Base-by-base conservation (phyloP, 2,329 filamentous ascomycete genomes). In the Arthrobotrys iridis region DNA sequence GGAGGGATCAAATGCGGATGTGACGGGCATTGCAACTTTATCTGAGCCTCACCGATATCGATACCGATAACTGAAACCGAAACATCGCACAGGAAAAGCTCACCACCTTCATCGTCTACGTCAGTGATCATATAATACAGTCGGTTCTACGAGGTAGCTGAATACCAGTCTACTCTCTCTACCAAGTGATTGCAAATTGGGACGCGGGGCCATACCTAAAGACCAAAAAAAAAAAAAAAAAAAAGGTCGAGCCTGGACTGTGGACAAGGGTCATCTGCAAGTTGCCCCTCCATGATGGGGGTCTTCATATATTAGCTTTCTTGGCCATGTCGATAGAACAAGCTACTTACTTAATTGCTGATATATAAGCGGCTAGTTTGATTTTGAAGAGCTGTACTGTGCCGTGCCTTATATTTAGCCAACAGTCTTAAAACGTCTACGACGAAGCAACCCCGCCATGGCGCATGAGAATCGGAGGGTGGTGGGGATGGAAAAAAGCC, bases 201-300 rank as follows among this genome's bases (percentile, higher is more conserved):
- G 15, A 28, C 43, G 66, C 66, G 66, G 66, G 66, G 57, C 63
- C 18, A 55, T 24, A 30, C 26, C 60, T n/a, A n/a, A n/a, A 52
- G 26, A 55, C 28, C 66, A 43, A 20, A 35, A 4, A 24, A 24
- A 33, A 18, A 45, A 30, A n/a, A 4, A 24, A 52, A 26, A 52
- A n/a, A n/a, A n/a, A n/a, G n/a, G 4, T 33, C n/a, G 35, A 18
- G 48, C 63, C 52, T n/a, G n/a, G n/a, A n/a, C n/a, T n/a, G 41
- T 41, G 11, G 59, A 46, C 68, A 55, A 30, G 70, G 70, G 62
- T 64, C 35, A 52, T 66, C 70, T 74, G 70, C 70, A 74, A 48
- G 70, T 74, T 74, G 70, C 70, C 70, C 70, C 70, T 74, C 70
- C 70, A 74, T 67, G n/a, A n/a, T n/a, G n/a, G n/a, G n/a, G n/a